Evolutionary conservation across 805 yeast species (phyloP).

Genomic region (Starmera pachycereana): DNA sequence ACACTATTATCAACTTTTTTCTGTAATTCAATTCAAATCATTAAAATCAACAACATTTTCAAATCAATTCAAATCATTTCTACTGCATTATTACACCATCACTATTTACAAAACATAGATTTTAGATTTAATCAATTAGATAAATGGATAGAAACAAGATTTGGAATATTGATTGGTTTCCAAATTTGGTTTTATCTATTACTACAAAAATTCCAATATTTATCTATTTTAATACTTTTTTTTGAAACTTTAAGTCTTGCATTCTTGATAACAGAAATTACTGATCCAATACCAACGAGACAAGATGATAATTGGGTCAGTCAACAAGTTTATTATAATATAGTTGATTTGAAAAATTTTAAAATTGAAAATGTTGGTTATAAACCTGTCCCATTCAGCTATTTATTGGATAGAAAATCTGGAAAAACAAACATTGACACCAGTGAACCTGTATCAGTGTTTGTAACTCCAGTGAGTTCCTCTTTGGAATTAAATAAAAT

Average conservation of each 20-base stretch:
- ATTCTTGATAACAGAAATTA: conserved; percentile 6
- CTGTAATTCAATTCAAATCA: conserved; percentile 2
- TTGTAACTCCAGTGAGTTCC: conserved; percentile 2
- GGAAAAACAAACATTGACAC: background rate
- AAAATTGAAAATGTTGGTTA: conserved; percentile 8
- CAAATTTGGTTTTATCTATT: conserved; percentile 6
- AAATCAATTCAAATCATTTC: conserved; percentile 4
- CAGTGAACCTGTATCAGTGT: background rate
- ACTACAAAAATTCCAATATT: conserved; percentile 2
- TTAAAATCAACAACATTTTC: conserved; percentile 2
- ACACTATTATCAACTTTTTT: conserved; percentile 4
- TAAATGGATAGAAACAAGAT: conserved; percentile 13
- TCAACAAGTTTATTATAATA: conserved; percentile 10
- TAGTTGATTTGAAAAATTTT: conserved; percentile 1
- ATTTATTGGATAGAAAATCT: conserved; percentile 1
- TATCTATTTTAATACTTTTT: conserved; percentile 6
- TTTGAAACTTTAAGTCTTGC: conserved; percentile 10
- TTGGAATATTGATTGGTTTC: conserved; percentile 10
- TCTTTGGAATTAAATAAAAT: background rate
- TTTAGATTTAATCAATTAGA: conserved; percentile 6
- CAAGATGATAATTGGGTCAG: conserved; percentile 10
- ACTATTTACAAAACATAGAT: conserved; percentile 11
- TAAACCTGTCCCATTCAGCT: conserved; percentile 7
- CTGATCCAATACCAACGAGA: conserved; percentile 11
- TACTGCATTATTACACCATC: conserved; percentile 3